Percentiles rank a stretch among this genome's conserved stretches.
phyloP scores from a whole-genome alignment of 352 stramenopile species.

The Globisporangium ultimum region DNA sequence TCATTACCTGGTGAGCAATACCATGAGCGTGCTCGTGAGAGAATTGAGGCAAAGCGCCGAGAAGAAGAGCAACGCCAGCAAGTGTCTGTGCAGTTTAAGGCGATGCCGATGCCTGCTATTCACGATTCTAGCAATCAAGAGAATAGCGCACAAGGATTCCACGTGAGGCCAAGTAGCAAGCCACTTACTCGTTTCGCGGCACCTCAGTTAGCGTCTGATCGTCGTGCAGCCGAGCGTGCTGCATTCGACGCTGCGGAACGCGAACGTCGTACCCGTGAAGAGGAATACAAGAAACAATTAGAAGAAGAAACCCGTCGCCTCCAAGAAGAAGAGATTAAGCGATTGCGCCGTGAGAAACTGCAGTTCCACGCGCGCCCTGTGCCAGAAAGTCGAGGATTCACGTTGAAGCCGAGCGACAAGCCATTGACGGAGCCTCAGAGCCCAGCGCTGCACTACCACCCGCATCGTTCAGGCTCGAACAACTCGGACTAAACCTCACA shows the following conservation, averaged over 20 bases:
- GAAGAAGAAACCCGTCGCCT: slow-evolving; percentile 45
- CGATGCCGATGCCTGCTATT: slow-evolving; percentile 65
- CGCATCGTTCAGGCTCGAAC: slow-evolving; percentile 3
- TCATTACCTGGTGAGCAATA: slow-evolving; percentile 48
- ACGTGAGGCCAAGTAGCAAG: slow-evolving; percentile 29
- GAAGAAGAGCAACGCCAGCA: slow-evolving; percentile 57
- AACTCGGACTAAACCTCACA: slow-evolving; percentile 2
- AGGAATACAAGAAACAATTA: slow-evolving; percentile 51
- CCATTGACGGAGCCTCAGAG: slow-evolving; percentile 60
- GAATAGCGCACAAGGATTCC: slow-evolving; percentile 11
- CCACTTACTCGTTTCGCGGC: slow-evolving; percentile 42
- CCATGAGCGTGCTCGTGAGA: slow-evolving; percentile 55
- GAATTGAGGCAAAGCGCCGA: slow-evolving; percentile 46
- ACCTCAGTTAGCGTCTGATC: slow-evolving; percentile 62
- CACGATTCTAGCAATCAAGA: slow-evolving; percentile 18
- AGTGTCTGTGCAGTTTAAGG: slow-evolving; percentile 42
- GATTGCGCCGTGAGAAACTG: slow-evolving; percentile 64
- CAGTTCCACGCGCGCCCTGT: slow-evolving; percentile 69
- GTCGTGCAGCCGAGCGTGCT: slow-evolving; percentile 54
- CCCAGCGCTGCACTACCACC: slow-evolving; percentile 31
- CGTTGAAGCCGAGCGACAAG: slow-evolving; percentile 39
- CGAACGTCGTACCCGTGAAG: slow-evolving; percentile 56
- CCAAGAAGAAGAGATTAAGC: slow-evolving; percentile 70
- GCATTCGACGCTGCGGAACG: slow-evolving; percentile 68
- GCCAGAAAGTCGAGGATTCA: slow-evolving; percentile 42